Evolutionary conservation across 1,284 basidiomycete genomes (phyloP).

Genomic region (Leccinum glutinopallens): DNA sequence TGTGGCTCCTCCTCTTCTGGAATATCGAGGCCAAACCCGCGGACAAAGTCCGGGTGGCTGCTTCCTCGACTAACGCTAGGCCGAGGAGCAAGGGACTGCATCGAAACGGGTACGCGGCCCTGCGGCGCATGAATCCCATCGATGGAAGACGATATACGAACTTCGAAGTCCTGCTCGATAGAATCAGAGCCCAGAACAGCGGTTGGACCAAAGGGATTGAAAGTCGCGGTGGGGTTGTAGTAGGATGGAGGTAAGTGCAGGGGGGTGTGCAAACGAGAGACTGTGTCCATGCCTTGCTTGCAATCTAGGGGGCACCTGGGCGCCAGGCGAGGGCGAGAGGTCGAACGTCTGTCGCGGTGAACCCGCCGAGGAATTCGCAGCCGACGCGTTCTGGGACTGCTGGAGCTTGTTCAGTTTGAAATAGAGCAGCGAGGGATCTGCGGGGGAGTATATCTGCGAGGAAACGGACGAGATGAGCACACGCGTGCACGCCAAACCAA

Average conservation of each 20-base stretch:
- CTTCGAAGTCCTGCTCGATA: slow-evolving; percentile 32
- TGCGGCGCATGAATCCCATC: slow-evolving; percentile 59
- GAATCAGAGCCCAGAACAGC: slow-evolving; percentile 56
- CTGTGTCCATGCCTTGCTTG: slow-evolving; percentile 68
- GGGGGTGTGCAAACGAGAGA: slow-evolving; percentile 65
- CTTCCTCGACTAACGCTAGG: slow-evolving; percentile 46
- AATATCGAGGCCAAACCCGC: slow-evolving; percentile 77
- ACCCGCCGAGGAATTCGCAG: slow-evolving; percentile 53
- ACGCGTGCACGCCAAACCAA: slow-evolving; percentile 22
- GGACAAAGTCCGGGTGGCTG: slow-evolving; percentile 68
- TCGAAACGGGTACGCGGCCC: slow-evolving; percentile 54
- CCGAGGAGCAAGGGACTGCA: slow-evolving; percentile 49
- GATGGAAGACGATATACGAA: slow-evolving; percentile 19
- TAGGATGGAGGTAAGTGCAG: slow-evolving; percentile 36
- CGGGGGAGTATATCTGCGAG: slow-evolving; percentile 81
- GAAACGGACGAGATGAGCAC: slow-evolving; percentile 9
- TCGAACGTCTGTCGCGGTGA: slow-evolving; percentile 64
- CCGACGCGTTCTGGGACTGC: slow-evolving; percentile 62
- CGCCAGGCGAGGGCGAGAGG: slow-evolving; percentile 54
- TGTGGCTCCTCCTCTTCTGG: slow-evolving; percentile 62
- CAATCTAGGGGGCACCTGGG: slow-evolving; percentile 43
- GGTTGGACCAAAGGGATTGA: slow-evolving; percentile 64
- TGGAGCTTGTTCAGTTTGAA: slow-evolving; percentile 84
- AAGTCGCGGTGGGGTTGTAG: slow-evolving; percentile 44
- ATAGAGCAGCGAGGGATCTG: slow-evolving; percentile 74